phyloP scores from a whole-genome alignment of 768 basidiomycete genomes.

The Butyriboletus loyo region DNA sequence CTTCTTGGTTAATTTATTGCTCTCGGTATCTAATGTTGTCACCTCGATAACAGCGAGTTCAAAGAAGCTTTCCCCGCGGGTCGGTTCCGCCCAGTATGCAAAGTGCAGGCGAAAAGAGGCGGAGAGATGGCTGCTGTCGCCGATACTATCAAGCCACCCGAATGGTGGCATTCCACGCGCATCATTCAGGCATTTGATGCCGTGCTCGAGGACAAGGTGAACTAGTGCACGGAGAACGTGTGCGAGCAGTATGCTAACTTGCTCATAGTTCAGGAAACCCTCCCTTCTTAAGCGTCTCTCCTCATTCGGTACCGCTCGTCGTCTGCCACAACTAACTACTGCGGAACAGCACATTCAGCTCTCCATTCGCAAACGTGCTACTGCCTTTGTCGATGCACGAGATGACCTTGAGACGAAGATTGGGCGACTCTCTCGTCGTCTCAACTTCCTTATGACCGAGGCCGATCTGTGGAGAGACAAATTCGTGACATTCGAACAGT shows the following conservation, averaged over 20 bases:
- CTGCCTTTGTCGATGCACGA: constrained; percentile 89
- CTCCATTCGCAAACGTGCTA: constrained; percentile 91
- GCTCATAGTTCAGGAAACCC: constrained; percentile 78
- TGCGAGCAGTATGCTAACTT: constrained; percentile 2
- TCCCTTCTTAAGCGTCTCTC: constrained; percentile 83
- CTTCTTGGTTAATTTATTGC: not conserved
- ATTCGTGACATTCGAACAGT: constrained; percentile 91
- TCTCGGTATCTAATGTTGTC: not conserved
- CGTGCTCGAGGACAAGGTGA: constrained; percentile 82
- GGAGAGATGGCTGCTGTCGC: constrained; percentile 79
- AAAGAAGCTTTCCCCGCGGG: constrained; percentile 95
- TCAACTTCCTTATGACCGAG: constrained; percentile 92
- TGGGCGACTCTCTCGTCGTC: constrained; percentile 75
- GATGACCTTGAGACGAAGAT: constrained; percentile 95
- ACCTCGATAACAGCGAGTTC: constrained; percentile 63
- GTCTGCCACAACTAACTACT: constrained; percentile 66
- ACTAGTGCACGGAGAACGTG: not conserved
- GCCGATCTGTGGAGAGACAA: constrained; percentile 90
- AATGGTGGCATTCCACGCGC: constrained; percentile 92
- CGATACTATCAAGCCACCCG: constrained; percentile 85
- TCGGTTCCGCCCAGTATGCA: constrained; percentile 86
- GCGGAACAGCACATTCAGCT: constrained; percentile 85
- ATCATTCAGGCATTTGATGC: constrained; percentile 89
- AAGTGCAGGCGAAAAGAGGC: constrained; percentile 82
- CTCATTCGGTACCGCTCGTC: constrained; percentile 66